Percentiles rank a stretch among this genome's conserved stretches.
Conservation (phyloP, 2,329 filamentous ascomycete species). For the Harringtonia lauricola region DNA sequence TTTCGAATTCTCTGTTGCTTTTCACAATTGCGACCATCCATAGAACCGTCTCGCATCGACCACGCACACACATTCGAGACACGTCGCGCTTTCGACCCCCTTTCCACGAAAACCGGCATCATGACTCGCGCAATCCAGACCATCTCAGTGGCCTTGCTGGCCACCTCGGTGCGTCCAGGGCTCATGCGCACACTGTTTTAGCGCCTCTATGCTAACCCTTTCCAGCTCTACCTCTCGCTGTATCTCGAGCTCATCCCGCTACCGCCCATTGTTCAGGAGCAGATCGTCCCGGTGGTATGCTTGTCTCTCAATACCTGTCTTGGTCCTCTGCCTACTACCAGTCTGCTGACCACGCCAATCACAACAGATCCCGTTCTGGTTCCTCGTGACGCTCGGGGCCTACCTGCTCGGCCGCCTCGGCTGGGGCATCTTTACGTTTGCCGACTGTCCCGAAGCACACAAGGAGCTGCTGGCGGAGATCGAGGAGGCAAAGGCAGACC, state of each 20-base stretch:
- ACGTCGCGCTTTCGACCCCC: neutral
- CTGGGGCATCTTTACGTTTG: slow-evolving; percentile 89
- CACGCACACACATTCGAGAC: neutral
- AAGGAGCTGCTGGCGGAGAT: slow-evolving; percentile 82
- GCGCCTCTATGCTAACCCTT: slow-evolving; percentile 1
- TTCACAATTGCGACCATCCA: neutral
- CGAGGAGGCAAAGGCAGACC: slow-evolving; percentile 60
- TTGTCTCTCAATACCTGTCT: neutral
- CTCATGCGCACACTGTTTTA: neutral
- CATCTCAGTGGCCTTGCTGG: slow-evolving; percentile 74
- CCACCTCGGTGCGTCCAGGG: slow-evolving; percentile 69
- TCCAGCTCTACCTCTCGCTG: slow-evolving; percentile 76
- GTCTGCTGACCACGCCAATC: neutral
- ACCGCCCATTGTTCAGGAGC: slow-evolving; percentile 63
- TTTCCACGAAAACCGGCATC: slow-evolving; percentile 19
- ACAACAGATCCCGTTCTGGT: slow-evolving; percentile 83
- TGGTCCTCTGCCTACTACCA: neutral
- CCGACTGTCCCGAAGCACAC: slow-evolving; percentile 87
- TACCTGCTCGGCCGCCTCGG: slow-evolving; percentile 88
- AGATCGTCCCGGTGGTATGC: slow-evolving; percentile 84
- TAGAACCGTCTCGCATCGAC: too few relatives aligned
- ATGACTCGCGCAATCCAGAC: slow-evolving; percentile 96
- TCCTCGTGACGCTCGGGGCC: slow-evolving; percentile 79
- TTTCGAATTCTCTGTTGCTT: too few relatives aligned
- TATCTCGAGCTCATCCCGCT: slow-evolving; percentile 77